Evolutionary conservation across 2,329 filamentous ascomycete species (phyloP).

Genomic region (Penicillium sp.): DNA sequence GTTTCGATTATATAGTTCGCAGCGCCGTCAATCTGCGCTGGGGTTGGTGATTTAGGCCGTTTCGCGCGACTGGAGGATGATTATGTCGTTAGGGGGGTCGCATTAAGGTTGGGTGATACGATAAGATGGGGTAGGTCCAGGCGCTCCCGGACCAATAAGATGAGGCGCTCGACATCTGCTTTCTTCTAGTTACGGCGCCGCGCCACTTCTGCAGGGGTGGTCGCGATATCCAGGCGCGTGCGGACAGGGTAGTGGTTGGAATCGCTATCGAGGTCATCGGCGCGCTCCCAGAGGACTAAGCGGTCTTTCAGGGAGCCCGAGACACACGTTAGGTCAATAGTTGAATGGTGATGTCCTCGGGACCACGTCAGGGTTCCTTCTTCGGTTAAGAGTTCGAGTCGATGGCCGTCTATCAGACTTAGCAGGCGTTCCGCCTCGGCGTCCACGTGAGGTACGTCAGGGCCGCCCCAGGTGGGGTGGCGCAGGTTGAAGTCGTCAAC

Average conservation of each 20-base stretch:
- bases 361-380: not conserved
- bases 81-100: too few relatives aligned
- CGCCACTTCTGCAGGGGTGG: not conserved
- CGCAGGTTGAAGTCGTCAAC: constrained; percentile 13
- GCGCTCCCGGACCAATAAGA: too few relatives aligned
- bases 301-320: not conserved
- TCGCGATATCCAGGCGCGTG: not conserved
- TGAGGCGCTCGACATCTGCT: not conserved
- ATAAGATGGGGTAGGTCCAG: too few relatives aligned
- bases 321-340: not conserved
- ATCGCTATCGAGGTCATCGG: not conserved
- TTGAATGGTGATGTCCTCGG: not conserved
- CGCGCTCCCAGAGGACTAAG: not conserved
- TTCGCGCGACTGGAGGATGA: too few relatives aligned
- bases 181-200: not conserved
- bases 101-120: too few relatives aligned
- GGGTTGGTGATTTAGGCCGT: too few relatives aligned
- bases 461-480: not conserved
- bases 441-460: not conserved
- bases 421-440: not conserved
- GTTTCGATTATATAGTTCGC: too few relatives aligned
- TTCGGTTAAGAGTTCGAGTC: not conserved
- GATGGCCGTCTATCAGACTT: not conserved
- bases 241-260: not conserved
- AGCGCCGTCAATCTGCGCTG: too few relatives aligned